Conservation (phyloP, 2,329 filamentous ascomycete species). For the Monosporascus sp. region DNA sequence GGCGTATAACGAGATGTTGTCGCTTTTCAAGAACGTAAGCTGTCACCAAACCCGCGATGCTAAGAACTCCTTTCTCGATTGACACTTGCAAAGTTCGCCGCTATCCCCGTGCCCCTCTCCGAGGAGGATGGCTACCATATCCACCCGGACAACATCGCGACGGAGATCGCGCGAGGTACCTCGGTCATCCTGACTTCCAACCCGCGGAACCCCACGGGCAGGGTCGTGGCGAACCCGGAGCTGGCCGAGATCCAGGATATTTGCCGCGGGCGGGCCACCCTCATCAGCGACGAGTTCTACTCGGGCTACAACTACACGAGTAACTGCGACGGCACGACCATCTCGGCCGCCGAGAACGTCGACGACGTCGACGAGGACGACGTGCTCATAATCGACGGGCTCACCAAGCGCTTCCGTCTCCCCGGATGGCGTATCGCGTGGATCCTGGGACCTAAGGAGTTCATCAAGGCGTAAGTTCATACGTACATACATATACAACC, state of each 20-base stretch:
- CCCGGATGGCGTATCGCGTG: slow-evolving; percentile 96
- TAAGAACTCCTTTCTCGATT: slow-evolving; percentile 4
- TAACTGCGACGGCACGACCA: slow-evolving; percentile 83
- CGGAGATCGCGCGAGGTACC: slow-evolving; percentile 82
- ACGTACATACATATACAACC: background rate
- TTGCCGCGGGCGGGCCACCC: slow-evolving; percentile 81
- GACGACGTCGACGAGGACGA: slow-evolving; percentile 86
- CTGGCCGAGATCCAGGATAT: slow-evolving; percentile 89
- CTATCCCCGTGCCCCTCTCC: slow-evolving; percentile 78
- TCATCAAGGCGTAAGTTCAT: slow-evolving; percentile 68
- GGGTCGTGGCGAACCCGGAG: slow-evolving; percentile 79
- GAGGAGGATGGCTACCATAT: slow-evolving; percentile 90
- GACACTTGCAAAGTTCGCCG: slow-evolving; percentile 60
- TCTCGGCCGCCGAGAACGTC: slow-evolving; percentile 85
- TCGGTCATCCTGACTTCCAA: slow-evolving; percentile 92
- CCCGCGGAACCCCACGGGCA: slow-evolving; percentile 88
- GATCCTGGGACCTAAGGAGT: slow-evolving; percentile 94
- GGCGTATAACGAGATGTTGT: slow-evolving; percentile 96
- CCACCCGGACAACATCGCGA: slow-evolving; percentile 85
- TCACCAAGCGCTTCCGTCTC: slow-evolving; percentile 94
- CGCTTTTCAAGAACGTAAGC: slow-evolving; percentile 79
- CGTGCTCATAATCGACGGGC: slow-evolving; percentile 89
- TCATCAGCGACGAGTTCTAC: slow-evolving; percentile 97
- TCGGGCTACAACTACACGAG: slow-evolving; percentile 93
- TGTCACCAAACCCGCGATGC: background rate